Evolutionary conservation across 2,329 filamentous ascomycete species (phyloP), one percentile per base, ranked within the genome.

Genomic region (Diaporthe vexans): DNA sequence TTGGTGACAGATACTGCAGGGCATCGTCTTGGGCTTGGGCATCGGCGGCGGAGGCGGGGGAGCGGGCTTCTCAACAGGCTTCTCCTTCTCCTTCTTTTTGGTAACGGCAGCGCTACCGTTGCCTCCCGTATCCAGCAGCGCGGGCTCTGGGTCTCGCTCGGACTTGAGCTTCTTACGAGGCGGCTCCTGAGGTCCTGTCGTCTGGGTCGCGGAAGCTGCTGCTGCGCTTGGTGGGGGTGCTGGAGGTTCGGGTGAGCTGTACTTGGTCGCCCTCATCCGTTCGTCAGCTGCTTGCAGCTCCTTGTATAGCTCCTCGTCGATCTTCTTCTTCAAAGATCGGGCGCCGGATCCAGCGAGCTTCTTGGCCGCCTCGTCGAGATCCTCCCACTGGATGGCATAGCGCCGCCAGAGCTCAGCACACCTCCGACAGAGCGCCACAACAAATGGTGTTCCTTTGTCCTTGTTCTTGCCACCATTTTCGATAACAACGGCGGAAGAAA

Each of bases 331-430:
- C 91, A 93, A 95, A 6, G 94, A 93, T 78, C 94, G 93, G 59
- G 94, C 94, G 57, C 95, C 94, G 59, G 92, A 91, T 77, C 93
- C 91, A 0, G 92, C 91, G 56, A 97, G 92, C 85, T 98, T 97
- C 85, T 95, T 97, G 52, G 93, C 91, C 51, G 98, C 90, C 79
- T 98, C 96, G 56, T 98, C 97, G 19, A 95, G 90, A 77, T 97
- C 94, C 83, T 98, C 97, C 92, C 95, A 99, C 78, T 97, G 94
- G 76, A 99, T 95, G 21, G 93, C 96, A 83, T 99, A 99, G 77
- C 96, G 94, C 67, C 97, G 93, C 97, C 97, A 99, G 11, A 99
- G 87, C 79, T 97, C 92, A 35, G 95, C 95, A 81, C 97, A 99
- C 75, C 96, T 92, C 74, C 95, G 90, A 81, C 97, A 99, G 6